Conservation (phyloP, 345 rosid genomes). For the Trapa incisa region DNA sequence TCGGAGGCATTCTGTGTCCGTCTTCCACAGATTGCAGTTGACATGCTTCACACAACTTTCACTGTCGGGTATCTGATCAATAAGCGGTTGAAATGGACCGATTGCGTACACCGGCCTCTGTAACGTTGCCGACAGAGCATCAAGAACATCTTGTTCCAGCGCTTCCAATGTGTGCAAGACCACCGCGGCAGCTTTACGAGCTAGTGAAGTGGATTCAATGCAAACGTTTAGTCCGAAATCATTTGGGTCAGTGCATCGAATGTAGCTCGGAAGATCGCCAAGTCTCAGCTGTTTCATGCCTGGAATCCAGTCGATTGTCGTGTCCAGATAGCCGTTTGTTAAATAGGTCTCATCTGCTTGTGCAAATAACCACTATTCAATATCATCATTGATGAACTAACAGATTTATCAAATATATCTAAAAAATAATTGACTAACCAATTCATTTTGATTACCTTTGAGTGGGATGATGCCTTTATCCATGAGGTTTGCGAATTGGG, state of each 20-base stretch:
- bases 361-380: neutral
- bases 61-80: constrained; percentile 12
- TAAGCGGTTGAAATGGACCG: constrained; percentile 32
- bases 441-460: constrained; percentile 8
- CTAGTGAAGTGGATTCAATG: constrained; percentile 9
- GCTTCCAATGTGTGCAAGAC: constrained; percentile 34
- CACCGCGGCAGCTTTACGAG: constrained; percentile 23
- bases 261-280: constrained; percentile 26
- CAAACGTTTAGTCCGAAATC: constrained; percentile 9
- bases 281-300: constrained; percentile 25
- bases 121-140: constrained; percentile 14
- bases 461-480: constrained; percentile 13
- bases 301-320: constrained; percentile 30
- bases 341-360: constrained; percentile 2
- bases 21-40: constrained; percentile 34
- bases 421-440: no score
- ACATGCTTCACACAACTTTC: constrained; percentile 6
- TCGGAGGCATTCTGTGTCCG: constrained; percentile 27
- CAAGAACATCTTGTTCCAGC: constrained; percentile 27
- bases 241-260: constrained; percentile 22
- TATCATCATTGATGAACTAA: no score
- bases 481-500: neutral
- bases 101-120: constrained; percentile 25
- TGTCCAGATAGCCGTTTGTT: constrained; percentile 14
- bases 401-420: no score